Base-by-base conservation (phyloP, 495 filamentous ascomycete genomes). In the Letharia columbiana region DNA sequence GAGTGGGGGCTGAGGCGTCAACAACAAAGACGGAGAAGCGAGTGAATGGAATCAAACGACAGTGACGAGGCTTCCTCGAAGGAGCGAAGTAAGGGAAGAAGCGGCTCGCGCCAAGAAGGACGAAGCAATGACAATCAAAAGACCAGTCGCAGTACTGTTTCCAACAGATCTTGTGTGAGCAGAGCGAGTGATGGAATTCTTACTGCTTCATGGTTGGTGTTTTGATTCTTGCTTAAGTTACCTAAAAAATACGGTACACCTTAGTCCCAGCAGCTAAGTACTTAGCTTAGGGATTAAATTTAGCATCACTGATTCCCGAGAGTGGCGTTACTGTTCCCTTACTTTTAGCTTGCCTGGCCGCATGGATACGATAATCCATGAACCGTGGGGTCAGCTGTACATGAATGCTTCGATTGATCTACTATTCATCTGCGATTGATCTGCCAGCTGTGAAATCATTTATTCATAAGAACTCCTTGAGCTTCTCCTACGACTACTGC, bases 11-110 rank as follows among this genome's bases (percentile, higher is more conserved):
- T 35, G 23, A 44, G 41, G 52, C 45, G 7, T 15, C 23, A 20
- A 44, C 18, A 33, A 63, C 31, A 64, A 65, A 42, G 45, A 59
- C 28, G 41, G 39, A 35, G 41, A 65, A 45, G 50, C 28, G 52
- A 23, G 35, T 35, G 40, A 40, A 59, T 7, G 44, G 41, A 39
- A 47, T 45, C 5, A 18, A 56, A 56, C 13, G 52, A 56, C 52
- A 35, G 28, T 56, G 52, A 1, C 11, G 15, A 33, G 31, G 31
- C 23, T 33, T 56, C 31, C 13, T 17, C 31, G 13, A 56, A 18
- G 12, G 31, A 56, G 28, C 3, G 52, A 56, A 56, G 4, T 7
- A 4, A 1, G 0, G 23, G 28, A 18, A 56, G 15, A 35, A 56
- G 15, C 28, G 17, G 5, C 31, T 15, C 0, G 13, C 28, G 52